phyloP scores from a whole-genome alignment of 306 rosid species.

The Malus orientalis region DNA sequence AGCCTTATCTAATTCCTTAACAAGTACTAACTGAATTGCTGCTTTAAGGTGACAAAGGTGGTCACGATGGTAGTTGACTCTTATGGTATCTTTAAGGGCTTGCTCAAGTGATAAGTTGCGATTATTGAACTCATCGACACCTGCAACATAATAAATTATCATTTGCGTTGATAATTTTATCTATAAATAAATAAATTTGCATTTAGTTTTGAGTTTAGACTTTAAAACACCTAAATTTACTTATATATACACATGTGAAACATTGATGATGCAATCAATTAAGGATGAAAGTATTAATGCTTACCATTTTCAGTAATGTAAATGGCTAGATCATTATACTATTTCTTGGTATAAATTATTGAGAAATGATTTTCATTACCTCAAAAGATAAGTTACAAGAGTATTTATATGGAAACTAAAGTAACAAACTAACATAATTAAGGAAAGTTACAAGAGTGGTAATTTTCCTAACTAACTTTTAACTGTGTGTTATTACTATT shows the following conservation, averaged over 20 bases:
- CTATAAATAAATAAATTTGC: neutral
- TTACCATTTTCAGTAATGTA: constrained; percentile 39
- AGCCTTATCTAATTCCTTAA: too few relatives aligned
- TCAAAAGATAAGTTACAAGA: too few relatives aligned
- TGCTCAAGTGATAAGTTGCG: constrained; percentile 11
- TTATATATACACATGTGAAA: neutral
- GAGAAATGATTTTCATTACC: too few relatives aligned
- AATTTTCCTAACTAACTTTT: too few relatives aligned
- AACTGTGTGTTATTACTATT: too few relatives aligned
- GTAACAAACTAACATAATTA: too few relatives aligned
- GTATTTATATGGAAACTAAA: too few relatives aligned
- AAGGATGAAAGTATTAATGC: neutral
- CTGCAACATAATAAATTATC: neutral
- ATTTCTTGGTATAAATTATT: constrained; percentile 18
- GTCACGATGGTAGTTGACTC: constrained; percentile 16
- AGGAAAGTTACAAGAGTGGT: too few relatives aligned
- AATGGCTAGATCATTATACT: constrained; percentile 25
- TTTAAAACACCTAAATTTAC: too few relatives aligned
- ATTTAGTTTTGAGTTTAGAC: neutral
- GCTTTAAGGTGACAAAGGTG: constrained; percentile 14
- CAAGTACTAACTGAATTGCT: constrained; percentile 22
- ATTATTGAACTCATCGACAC: constrained; percentile 16
- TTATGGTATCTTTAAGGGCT: constrained; percentile 14
- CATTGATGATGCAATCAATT: neutral
- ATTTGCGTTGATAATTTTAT: neutral